These are phyloP conservation scores for Talaromyces verruculosus DNA, from an alignment of 2,329 filamentous ascomycete genomes.

Conservation along the genomic window DNA sequence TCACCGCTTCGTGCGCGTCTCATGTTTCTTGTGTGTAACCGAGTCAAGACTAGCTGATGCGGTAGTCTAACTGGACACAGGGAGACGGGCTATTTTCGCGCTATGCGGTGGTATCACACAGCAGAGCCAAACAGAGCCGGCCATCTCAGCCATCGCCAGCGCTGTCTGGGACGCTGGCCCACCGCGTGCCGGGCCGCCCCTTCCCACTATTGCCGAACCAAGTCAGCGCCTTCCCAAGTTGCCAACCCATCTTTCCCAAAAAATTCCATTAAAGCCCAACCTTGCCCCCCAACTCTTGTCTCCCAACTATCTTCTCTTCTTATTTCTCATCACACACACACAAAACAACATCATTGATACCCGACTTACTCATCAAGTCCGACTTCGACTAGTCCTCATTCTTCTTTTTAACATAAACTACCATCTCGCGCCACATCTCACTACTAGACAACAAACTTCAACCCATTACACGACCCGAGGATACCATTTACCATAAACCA, in stretches of 20 bases:
- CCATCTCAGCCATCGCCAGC: constrained; percentile 16
- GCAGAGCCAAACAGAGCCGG: neutral
- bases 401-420: neutral
- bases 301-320: constrained; percentile 17
- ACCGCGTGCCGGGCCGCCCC: constrained; percentile 22
- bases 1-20: constrained; percentile 18
- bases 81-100: neutral
- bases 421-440: neutral
- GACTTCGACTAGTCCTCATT: constrained; percentile 1
- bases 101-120: constrained; percentile 8
- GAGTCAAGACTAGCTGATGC: neutral
- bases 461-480: constrained; percentile 18
- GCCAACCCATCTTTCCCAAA: neutral
- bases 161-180: constrained; percentile 17
- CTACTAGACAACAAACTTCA: neutral
- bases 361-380: constrained; percentile 1
- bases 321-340: neutral
- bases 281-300: constrained; percentile 13
- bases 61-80: constrained; percentile 10
- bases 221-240: constrained; percentile 3
- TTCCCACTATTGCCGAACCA: constrained; percentile 12
- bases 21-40: constrained; percentile 5
- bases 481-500: constrained; percentile 14
- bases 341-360: constrained; percentile 12
- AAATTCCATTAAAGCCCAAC: constrained; percentile 22